Conservation (phyloP, 2,329 filamentous ascomycete genomes). For the Fragosphaeria purpurea region DNA sequence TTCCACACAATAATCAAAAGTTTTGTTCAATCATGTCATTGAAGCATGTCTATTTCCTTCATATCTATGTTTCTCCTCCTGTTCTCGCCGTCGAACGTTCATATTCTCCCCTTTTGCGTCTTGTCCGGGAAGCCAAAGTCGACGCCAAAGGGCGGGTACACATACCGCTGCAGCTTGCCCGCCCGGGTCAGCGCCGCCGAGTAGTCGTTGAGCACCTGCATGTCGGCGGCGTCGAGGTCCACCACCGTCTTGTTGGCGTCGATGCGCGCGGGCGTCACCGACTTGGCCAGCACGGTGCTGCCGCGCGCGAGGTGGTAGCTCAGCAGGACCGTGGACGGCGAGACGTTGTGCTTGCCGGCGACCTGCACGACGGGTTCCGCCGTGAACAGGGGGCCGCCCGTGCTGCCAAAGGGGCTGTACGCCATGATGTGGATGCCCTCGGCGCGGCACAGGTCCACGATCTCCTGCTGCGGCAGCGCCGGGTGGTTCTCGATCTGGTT, state of each 20-base stretch:
- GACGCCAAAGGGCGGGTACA: slow-evolving; percentile 59
- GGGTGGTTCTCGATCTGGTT: slow-evolving; percentile 72
- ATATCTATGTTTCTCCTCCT: too few relatives aligned
- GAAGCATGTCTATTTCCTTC: too few relatives aligned
- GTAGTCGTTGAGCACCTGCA: slow-evolving; percentile 46
- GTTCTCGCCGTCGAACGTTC: too few relatives aligned
- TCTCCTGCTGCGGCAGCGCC: slow-evolving; percentile 59
- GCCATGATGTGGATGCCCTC: slow-evolving; percentile 64
- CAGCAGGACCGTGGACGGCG: slow-evolving; percentile 53
- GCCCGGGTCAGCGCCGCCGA: slow-evolving; percentile 38
- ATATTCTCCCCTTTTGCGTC: slow-evolving; percentile 12
- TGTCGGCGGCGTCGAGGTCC: slow-evolving; percentile 53
- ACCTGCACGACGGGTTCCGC: slow-evolving; percentile 53
- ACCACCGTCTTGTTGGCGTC: slow-evolving; percentile 59
- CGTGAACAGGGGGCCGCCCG: slow-evolving; percentile 53
- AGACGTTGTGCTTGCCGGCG: slow-evolving; percentile 52
- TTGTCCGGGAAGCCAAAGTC: slow-evolving; percentile 68
- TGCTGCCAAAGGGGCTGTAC: slow-evolving; percentile 58
- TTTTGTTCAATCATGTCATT: too few relatives aligned
- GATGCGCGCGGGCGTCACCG: slow-evolving; percentile 57
- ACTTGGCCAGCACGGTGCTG: slow-evolving; percentile 64
- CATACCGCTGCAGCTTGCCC: slow-evolving; percentile 48
- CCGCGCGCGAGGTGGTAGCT: slow-evolving; percentile 64
- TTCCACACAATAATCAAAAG: too few relatives aligned
- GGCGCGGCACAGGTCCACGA: slow-evolving; percentile 56